Evolutionary conservation across 495 filamentous ascomycete species (phyloP).

Genomic region (Penicillium antarcticum): DNA sequence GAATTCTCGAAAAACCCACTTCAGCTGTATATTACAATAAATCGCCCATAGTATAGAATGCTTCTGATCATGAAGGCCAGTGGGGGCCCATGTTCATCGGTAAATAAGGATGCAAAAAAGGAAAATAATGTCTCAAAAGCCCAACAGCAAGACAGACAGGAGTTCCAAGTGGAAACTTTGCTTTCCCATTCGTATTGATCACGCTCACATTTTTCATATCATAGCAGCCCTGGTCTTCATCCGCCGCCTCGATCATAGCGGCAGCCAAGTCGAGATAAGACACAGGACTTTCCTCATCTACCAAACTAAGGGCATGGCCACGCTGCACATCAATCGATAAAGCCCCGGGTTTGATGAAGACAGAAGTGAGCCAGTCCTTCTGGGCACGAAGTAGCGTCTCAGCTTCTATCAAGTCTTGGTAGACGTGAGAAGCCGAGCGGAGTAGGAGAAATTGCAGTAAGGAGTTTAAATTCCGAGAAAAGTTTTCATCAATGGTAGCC

Average conservation of each 20-base stretch:
- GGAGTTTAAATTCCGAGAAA: conserved; percentile 15
- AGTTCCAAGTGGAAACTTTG: conserved; percentile 18
- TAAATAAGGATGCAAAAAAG: conserved; percentile 29
- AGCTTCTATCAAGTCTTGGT: conserved; percentile 16
- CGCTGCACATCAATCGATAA: conserved; percentile 34
- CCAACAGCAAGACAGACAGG: conserved; percentile 16
- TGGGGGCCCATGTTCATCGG: not conserved
- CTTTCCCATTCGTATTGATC: conserved; percentile 13
- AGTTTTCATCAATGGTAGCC: conserved; percentile 28
- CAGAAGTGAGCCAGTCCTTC: conserved; percentile 29
- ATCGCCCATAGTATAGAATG: too few species aligned
- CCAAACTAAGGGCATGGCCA: conserved; percentile 34
- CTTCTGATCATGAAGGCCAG: too few species aligned
- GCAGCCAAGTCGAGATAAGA: conserved; percentile 45
- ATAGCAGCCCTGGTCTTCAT: conserved; percentile 29
- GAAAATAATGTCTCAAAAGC: conserved; percentile 34
- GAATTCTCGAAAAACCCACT: too few species aligned
- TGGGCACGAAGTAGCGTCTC: conserved; percentile 35
- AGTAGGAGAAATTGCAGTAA: not conserved
- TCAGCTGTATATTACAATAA: too few species aligned
- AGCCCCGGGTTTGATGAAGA: conserved; percentile 45
- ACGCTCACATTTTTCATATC: conserved; percentile 38
- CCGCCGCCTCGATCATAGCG: conserved; percentile 46
- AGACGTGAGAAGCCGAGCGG: not conserved
- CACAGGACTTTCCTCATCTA: conserved; percentile 29